Percentiles rank a stretch among this genome's conserved stretches.
These are phyloP conservation scores for Yamadazyma dendronema DNA, from an alignment of 1,139 yeast species.

Conservation along the genomic window DNA sequence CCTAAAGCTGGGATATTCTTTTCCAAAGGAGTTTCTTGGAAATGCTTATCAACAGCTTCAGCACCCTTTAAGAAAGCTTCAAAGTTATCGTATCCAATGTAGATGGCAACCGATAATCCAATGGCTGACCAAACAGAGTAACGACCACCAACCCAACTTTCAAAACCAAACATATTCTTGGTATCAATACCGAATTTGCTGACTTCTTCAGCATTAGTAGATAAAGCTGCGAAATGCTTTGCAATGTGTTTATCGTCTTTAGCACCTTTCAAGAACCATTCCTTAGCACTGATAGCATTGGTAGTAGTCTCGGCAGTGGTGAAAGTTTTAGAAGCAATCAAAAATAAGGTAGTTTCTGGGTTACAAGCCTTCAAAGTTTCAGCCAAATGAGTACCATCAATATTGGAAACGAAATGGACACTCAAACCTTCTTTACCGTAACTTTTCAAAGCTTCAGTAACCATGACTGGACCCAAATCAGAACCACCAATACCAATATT, in stretches of 20 bases:
- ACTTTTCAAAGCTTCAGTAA: conserved; percentile 93
- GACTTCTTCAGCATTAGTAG: conserved; percentile 90
- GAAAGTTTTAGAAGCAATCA: conserved; percentile 96
- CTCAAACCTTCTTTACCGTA: conserved; percentile 73
- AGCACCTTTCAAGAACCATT: conserved; percentile 82
- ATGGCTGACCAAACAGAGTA: conserved; percentile 99
- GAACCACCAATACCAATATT: conserved; percentile 99
- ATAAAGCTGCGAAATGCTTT: conserved; percentile 94
- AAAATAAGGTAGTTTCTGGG: conserved; percentile 90
- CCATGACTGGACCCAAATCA: conserved; percentile 99
- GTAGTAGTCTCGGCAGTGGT: conserved; percentile 98
- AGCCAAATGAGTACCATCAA: conserved; percentile 96
- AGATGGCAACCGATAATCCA: conserved; percentile 91
- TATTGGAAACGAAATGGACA: conserved; percentile 94
- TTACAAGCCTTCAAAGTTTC: conserved; percentile 76
- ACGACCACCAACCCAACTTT: conserved; percentile 99
- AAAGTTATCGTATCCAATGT: conserved; percentile 93
- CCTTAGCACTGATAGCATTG: conserved; percentile 92
- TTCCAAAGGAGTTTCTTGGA: conserved; percentile 78
- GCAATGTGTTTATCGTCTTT: conserved; percentile 74
- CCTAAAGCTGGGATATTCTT: conserved; percentile 91
- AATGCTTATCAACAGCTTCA: conserved; percentile 93
- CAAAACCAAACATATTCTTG: conserved; percentile 97
- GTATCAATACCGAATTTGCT: conserved; percentile 94
- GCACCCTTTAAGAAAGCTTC: conserved; percentile 93